Base-by-base conservation (phyloP, 352 stramenopile species). In the Phytophthora gonapodyides region DNA sequence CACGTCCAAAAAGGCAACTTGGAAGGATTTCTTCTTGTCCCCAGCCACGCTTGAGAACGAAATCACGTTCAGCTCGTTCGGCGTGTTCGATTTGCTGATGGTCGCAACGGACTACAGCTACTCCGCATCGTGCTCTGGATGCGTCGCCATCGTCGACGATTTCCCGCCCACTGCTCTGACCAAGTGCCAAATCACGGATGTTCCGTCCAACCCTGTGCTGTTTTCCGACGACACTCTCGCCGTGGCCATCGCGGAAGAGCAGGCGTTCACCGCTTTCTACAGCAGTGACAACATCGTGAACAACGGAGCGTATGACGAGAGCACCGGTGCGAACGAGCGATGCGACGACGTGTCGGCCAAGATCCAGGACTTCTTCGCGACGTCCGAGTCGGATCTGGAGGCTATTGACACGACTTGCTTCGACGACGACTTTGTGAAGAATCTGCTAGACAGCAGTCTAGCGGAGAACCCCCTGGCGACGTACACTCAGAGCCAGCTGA, bases 131-230 rank as follows among this genome's bases (percentile, higher is more conserved):
- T 77, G 67, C 35, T 38, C 34, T 4, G 71, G 64, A 0, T 78
- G 71, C 21, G 17, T 76, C 3, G 57, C 64, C 5, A 38, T 77
- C n/a, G 49, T 72, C 6, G 71, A 80, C 44, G 34, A 54, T 2
- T 70, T 36, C 31, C 64, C 51, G 5, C 60, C 45, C 1, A 63
- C 53, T 0, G 36, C 43, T 2, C 36, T 31, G 2, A 19, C 33
- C 7, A 44, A 63, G 36, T 68, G 53, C 21, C 12, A 51, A 30
- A 37, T 53, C 12, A 58, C 9, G 6, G 40, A 51, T 11, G 21
- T 24, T 10, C 40, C 34, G 27, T 7, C 12, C 5, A 31, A 34
- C 8, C 21, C 49, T 8, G 48, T 50, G 11, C 12, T 37, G 7
- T 62, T 53, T n/a, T 48, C 52, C 13, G 17, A n/a, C 1, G 16